A percentile compares a stretch with the other conserved stretches of the same genome.
These are phyloP conservation scores for Aspergillus haitiensis DNA, from an alignment of 495 filamentous ascomycete genomes.

Conservation along the genomic window DNA sequence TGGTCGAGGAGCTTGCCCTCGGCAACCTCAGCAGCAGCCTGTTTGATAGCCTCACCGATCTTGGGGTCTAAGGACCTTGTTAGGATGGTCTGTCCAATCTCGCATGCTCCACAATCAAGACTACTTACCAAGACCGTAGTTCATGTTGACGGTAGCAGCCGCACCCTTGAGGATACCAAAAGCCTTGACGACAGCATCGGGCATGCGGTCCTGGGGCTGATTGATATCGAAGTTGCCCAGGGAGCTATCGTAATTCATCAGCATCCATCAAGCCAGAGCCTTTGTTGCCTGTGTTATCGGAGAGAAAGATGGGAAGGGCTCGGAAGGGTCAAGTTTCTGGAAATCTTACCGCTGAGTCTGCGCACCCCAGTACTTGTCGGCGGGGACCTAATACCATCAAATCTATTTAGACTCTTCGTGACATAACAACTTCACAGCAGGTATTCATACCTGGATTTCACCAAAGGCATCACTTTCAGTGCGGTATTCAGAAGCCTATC, in stretches of 20 bases:
- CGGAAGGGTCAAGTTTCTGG: not conserved
- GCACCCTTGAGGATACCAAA: conserved; percentile 98
- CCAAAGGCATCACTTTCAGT: conserved; percentile 97
- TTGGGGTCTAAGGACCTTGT: conserved; percentile 63
- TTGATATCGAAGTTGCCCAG: conserved; percentile 98
- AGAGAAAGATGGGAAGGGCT: not conserved
- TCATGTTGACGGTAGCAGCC: conserved; percentile 94
- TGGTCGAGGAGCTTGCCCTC: conserved; percentile 93
- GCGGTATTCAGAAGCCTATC: conserved; percentile 51
- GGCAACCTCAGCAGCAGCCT: conserved; percentile 91
- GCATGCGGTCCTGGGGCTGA: conserved; percentile 98
- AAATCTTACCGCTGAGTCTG: conserved; percentile 81
- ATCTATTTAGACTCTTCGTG: conserved; percentile 22
- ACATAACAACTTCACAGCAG: not conserved
- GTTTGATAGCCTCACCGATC: conserved; percentile 88
- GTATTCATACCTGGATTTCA: conserved; percentile 64
- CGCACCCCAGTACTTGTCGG: conserved; percentile 98
- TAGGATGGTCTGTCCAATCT: conserved; percentile 5
- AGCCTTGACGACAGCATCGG: conserved; percentile 82
- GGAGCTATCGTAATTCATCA: conserved; percentile 52
- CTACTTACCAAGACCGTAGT: conserved; percentile 82
- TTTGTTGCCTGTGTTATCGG: not conserved
- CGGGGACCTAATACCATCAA: conserved; percentile 60
- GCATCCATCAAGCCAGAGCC: conserved; percentile 4
- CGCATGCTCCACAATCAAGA: not conserved